Base-by-base conservation (phyloP, 768 basidiomycete species). In the Pulveroboletus sp. region DNA sequence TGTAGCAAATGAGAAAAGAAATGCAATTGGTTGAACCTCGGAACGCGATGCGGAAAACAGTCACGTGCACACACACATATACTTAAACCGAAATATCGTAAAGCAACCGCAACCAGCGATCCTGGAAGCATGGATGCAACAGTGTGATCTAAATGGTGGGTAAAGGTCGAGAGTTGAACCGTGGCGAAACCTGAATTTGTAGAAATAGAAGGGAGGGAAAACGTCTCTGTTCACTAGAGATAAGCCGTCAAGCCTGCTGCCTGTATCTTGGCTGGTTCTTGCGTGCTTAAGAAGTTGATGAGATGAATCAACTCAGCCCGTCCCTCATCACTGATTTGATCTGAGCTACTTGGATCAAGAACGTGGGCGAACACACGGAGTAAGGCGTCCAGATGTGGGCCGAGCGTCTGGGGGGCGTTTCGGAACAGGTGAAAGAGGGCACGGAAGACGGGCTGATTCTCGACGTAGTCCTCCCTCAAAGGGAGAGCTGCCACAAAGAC, bases 341-440 rank as follows among this genome's bases (percentile, higher is more conserved):
- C 91, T 6, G 76, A 71, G 13, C 69, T 75, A 44, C 61, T 81
- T 18, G 90, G 89, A 61, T 93, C 85, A 44, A 98, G 77, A 33
- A 94, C 91, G 63, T 82, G 76, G 17, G 78, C 81, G 60, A 97
- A 96, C 35, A 92, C 83, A 11, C 73, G 71, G 31, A 98, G 76
- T 21, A 99, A 72, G 46, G 76, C 76, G 62, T 95, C 90, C 62
- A 97, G 76, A 73, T 84, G 80, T 3, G 85, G 82, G 36, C 80
- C 76, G 32, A 97, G 77, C 1, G 79, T 72, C 41, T 80, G 75
- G 13, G 88, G 82, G 62, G 85, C 80, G n/a, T 75, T 79, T 54
- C 80, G 79, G 81, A 93, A 92, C 42, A 98, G 76, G 56, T 84
- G 77, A 82, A 97, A 90, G 59, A 99, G 75, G 6, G 89, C 86